Evolutionary conservation across 768 basidiomycete species (phyloP).

Genomic region (Podaxis sp.): DNA sequence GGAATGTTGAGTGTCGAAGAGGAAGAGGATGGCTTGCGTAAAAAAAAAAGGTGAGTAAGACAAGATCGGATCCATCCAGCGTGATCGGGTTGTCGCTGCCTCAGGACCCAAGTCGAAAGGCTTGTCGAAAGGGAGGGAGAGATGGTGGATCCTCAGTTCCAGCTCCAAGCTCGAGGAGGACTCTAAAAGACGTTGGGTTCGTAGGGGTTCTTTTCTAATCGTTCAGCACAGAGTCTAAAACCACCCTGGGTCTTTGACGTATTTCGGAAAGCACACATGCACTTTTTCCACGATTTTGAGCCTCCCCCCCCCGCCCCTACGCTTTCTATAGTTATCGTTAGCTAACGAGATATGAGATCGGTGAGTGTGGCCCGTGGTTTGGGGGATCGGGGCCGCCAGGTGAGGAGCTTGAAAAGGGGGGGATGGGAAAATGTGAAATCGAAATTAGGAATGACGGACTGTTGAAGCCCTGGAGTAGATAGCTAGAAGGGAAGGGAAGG

Average conservation of each 20-base stretch:
- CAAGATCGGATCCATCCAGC: conserved; percentile 66
- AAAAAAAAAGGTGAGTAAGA: conserved; percentile 50
- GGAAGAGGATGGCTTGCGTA: conserved; percentile 21
- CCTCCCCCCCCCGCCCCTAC: too few species aligned
- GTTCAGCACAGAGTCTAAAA: conserved; percentile 33
- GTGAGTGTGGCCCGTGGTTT: conserved; percentile 41
- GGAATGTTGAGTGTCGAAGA: conserved; percentile 3
- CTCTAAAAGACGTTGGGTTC: conserved; percentile 38
- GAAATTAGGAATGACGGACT: conserved; percentile 51
- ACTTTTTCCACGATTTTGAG: conserved; percentile 86
- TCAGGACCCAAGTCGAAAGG: conserved; percentile 66
- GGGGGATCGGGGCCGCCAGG: conserved; percentile 5
- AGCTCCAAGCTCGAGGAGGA: too few species aligned
- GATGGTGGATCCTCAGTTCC: too few species aligned
- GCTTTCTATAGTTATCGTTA: conserved; percentile 60
- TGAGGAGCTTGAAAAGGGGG: neutral
- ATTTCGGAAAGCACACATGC: conserved; percentile 77
- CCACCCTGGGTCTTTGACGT: conserved; percentile 43
- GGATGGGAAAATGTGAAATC: conserved; percentile 39
- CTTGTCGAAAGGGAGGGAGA: conserved; percentile 26
- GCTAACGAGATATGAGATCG: conserved; percentile 69
- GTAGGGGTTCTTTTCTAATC: neutral
- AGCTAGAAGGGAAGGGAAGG: conserved; percentile 62
- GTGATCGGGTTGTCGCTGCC: conserved; percentile 77
- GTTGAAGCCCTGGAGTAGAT: conserved; percentile 59